Base-by-base conservation (phyloP, 805 yeast genomes). In the Ogataea glucozyma region DNA sequence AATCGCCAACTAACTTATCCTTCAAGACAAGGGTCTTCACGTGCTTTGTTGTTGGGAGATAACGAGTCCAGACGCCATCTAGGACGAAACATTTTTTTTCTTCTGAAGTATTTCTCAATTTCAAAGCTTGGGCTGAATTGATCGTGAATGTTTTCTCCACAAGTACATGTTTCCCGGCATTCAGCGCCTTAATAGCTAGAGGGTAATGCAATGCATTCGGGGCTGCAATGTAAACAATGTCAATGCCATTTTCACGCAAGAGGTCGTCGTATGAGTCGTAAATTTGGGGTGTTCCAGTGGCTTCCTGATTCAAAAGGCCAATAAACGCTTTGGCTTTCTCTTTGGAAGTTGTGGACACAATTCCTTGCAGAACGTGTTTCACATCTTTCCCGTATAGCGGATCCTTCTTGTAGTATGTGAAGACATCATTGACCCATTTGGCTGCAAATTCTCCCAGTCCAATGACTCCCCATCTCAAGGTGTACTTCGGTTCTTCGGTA, bases 51-150 rank as follows among this genome's bases (percentile, higher is more conserved):
- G 73, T 50, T 2, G 84, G 83, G 59, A 73, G 67, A 49, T 70
- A 75, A 35, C 78, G 64, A 4, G 80, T 70, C 81, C 81, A 76
- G 26, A 75, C 70, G 1, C 78, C 84, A 56, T 79, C 84, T 76
- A 79, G 70, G 24, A 79, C 61, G 44, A 73, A 75, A 26, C 67
- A 55, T 2, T 66, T 62, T 54, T 70, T 67, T 38, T 60, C 49
- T 46, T 60, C 59, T 6, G 83, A 83, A 31, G 70, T 61, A 0
- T 56, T 61, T 34, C 70, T 56, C 10, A 79, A 51, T 18, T 64
- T 66, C 20, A 57, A 49, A 3, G 78, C 67, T 43, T 78, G 79
- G n/a, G 56, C 55, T 4, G 60, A 61, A 47, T 77, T 76, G 37
- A 78, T 69, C 1, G 79, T 71, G 52, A 76, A 65, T 4, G 83